A percentile compares a stretch with the other conserved stretches of the same genome.
Conservation (phyloP, 176 grass and related monocot species). For the Carex pumila region DNA sequence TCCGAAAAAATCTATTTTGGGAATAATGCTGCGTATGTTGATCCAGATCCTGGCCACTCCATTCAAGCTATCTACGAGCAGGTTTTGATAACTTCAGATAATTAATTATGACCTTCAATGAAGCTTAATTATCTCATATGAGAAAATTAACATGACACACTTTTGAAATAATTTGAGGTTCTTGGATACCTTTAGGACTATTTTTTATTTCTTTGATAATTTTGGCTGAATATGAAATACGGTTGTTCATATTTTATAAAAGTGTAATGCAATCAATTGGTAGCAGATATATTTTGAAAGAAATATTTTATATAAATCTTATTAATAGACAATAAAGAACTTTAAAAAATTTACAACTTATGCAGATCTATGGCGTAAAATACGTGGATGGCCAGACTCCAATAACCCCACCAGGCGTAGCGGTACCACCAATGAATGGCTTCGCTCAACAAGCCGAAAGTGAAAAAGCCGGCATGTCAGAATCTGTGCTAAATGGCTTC, state of each 20-base stretch:
- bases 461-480: conserved; percentile 50
- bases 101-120: background rate
- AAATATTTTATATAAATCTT: background rate
- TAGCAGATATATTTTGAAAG: background rate
- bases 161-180: background rate
- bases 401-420: conserved; percentile 34
- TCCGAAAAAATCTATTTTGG: conserved; percentile 36
- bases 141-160: background rate
- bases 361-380: conserved; percentile 41
- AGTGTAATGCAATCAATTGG: too few relatives aligned
- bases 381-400: conserved; percentile 46
- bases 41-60: conserved; percentile 85
- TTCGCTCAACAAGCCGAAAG: conserved; percentile 82
- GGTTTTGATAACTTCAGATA: conserved; percentile 5
- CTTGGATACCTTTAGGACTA: background rate
- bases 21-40: conserved; percentile 52
- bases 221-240: background rate
- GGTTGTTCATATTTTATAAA: background rate
- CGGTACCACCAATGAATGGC: conserved; percentile 48
- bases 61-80: conserved; percentile 87
- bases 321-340: background rate
- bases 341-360: background rate
- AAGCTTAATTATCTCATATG: background rate
- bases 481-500: conserved; percentile 75
- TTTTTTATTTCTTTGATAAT: too few relatives aligned